Evolutionary conservation across 2,329 filamentous ascomycete genomes (phyloP), one percentile per base, ranked within the genome.

Genomic region (Coniella lustricola): DNA sequence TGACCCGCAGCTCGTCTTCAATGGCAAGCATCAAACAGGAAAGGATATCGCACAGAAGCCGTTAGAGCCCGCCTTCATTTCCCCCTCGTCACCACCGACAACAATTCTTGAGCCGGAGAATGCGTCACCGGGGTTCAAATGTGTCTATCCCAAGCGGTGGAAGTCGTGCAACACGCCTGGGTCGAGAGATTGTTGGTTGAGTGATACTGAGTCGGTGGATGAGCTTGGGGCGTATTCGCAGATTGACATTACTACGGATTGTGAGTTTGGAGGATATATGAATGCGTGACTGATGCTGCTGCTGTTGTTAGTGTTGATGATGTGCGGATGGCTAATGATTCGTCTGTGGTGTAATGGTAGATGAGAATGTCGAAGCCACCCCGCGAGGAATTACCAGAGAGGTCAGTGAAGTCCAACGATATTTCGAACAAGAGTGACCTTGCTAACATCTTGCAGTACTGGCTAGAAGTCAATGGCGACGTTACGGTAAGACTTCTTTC

Each of bases 111-210:
- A 36, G 5, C 51, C 51, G 3, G 42, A 53, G 13, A 34, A 39
- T 9, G 43, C 51, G 3, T 50, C 51, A 14, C 44, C 48, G 31
- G 48, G 40, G 7, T 53, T 53, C 20, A 7, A 46, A 14, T 50
- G 51, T 34, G 38, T 41, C 7, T 53, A 53, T 29, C 51, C 51
- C 9, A 32, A 36, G 17, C 43, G 48, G 21, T 53, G 43, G 50
- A 52, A 35, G 37, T 18, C 25, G n/a, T 52, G 50, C 29, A 52
- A 52, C 16, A 46, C 46, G 21, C 17, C 33, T 1, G 33, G 38
- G 7, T 36, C 46, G 7, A 41, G 51, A 17, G 51, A 53, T 29
- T 53, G 51, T 25, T 53, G 51, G 51, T 39, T 53, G 9, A 48
- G 46, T 13, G 51, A 53, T 16, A 40, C 48, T 4, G 21, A 46